A percentile compares a stretch with the other conserved stretches of the same genome.
Evolutionary conservation across 2,329 filamentous ascomycete species (phyloP).

Genomic region (Scorias spongiosa): DNA sequence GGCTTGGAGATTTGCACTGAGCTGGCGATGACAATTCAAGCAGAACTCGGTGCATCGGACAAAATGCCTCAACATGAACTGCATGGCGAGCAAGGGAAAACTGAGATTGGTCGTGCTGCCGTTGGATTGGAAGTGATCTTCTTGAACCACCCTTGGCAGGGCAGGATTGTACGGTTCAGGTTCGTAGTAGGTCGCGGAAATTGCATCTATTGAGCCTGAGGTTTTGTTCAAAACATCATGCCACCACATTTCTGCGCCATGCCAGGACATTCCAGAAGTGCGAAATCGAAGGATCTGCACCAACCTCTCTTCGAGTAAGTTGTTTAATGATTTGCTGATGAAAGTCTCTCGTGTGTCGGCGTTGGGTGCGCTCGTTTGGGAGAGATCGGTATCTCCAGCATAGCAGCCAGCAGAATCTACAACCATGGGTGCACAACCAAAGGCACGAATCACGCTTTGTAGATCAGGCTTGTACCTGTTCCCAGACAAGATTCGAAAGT

Average conservation of each 20-base stretch:
- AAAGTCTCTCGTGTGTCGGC: conserved; percentile 43
- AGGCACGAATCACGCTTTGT: conserved; percentile 23
- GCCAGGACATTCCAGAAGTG: conserved; percentile 44
- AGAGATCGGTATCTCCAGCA: conserved; percentile 2
- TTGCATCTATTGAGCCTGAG: conserved; percentile 7
- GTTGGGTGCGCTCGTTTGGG: conserved; percentile 2
- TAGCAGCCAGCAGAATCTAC: conserved; percentile 13
- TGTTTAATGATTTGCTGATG: conserved; percentile 56
- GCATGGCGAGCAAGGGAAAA: conserved; percentile 47
- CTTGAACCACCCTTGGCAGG: conserved; percentile 31
- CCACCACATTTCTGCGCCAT: conserved; percentile 47
- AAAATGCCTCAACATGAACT: conserved; percentile 64
- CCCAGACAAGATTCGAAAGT: conserved; percentile 56
- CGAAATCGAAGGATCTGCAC: conserved; percentile 45
- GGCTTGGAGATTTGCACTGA: conserved; percentile 49
- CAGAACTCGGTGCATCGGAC: conserved; percentile 76
- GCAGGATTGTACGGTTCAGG: conserved; percentile 15
- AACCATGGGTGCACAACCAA: conserved; percentile 36
- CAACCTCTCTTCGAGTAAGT: conserved; percentile 52
- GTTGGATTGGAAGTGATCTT: conserved; percentile 32
- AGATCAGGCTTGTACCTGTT: conserved; percentile 55
- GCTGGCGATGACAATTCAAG: conserved; percentile 62
- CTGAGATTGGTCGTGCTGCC: conserved; percentile 23
- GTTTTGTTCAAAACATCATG: conserved; percentile 25
- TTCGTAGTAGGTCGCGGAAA: conserved; percentile 26